Evolutionary conservation across 2,329 filamentous ascomycete genomes (phyloP).

Genomic region (Penicillium sp.): DNA sequence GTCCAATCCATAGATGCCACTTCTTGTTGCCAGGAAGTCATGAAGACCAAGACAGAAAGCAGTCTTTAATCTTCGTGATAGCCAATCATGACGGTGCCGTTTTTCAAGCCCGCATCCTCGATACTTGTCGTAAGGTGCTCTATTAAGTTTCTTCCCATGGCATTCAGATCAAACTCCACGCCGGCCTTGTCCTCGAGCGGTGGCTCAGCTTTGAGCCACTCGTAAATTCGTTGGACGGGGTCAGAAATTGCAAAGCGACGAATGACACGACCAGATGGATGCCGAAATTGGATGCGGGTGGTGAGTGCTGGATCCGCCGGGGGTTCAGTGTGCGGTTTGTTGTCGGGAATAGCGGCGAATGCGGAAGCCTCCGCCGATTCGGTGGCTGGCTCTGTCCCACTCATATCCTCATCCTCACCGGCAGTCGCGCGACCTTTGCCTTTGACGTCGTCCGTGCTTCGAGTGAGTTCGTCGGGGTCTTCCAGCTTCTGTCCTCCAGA

Average conservation of each 20-base stretch:
- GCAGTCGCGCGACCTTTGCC: constrained; percentile 51
- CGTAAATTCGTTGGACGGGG: constrained; percentile 78
- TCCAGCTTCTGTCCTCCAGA: constrained; percentile 54
- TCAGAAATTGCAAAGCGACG: constrained; percentile 79
- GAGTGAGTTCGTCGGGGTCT: constrained; percentile 87
- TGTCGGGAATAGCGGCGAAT: constrained; percentile 71
- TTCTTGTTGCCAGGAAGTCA: neutral
- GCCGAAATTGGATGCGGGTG: constrained; percentile 89
- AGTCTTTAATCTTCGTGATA: constrained; percentile 61
- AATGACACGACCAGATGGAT: constrained; percentile 80
- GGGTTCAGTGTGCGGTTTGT: constrained; percentile 75
- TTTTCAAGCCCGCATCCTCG: constrained; percentile 79
- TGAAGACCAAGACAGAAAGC: neutral
- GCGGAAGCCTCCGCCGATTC: constrained; percentile 38
- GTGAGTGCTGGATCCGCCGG: constrained; percentile 66
- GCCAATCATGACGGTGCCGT: constrained; percentile 93
- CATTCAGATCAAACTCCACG: constrained; percentile 80
- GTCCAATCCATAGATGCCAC: neutral
- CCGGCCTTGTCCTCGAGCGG: constrained; percentile 78
- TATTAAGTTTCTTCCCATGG: constrained; percentile 83
- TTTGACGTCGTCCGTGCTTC: constrained; percentile 52
- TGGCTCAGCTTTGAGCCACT: constrained; percentile 85
- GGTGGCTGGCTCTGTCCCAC: constrained; percentile 37
- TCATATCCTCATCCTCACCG: constrained; percentile 35
- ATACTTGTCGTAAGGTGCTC: constrained; percentile 71